phyloP scores from a whole-genome alignment of 1,139 yeast species.

The Candida gigantensis region DNA sequence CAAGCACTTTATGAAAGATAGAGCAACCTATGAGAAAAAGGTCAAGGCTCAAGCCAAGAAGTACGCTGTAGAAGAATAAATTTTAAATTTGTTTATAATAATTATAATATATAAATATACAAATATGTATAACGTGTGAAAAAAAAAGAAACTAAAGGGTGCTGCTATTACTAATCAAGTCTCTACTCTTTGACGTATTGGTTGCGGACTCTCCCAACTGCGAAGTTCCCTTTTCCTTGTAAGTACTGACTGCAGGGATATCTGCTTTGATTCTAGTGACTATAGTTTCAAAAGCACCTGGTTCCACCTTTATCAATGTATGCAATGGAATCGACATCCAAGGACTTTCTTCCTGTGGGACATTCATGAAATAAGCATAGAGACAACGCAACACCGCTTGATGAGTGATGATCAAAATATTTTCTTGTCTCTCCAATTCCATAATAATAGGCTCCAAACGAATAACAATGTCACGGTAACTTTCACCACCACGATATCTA shows the following conservation, averaged over 20 bases:
- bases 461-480: slow-evolving; percentile 92
- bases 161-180: slow-evolving; percentile 36
- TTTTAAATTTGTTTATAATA: background rate
- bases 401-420: slow-evolving; percentile 92
- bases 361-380: slow-evolving; percentile 97
- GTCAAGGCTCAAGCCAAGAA: slow-evolving; percentile 80
- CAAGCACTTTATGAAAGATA: slow-evolving; percentile 75
- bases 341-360: slow-evolving; percentile 95
- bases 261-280: slow-evolving; percentile 92
- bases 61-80: slow-evolving; percentile 37
- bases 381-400: slow-evolving; percentile 96
- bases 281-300: slow-evolving; percentile 86
- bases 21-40: slow-evolving; percentile 66
- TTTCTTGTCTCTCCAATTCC: slow-evolving; percentile 97
- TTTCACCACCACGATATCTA: slow-evolving; percentile 95
- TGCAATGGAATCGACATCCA: slow-evolving; percentile 99
- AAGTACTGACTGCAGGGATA: slow-evolving; percentile 96
- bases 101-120: too few species aligned
- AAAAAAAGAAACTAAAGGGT: background rate
- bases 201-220: slow-evolving; percentile 61
- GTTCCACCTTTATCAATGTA: slow-evolving; percentile 89
- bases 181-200: slow-evolving; percentile 37
- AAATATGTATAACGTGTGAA: too few species aligned
- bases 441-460: slow-evolving; percentile 94
- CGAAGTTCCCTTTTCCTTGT: slow-evolving; percentile 89